These are phyloP conservation scores for Pisolithus albus DNA, from an alignment of 768 basidiomycete genomes.

Conservation along the genomic window DNA sequence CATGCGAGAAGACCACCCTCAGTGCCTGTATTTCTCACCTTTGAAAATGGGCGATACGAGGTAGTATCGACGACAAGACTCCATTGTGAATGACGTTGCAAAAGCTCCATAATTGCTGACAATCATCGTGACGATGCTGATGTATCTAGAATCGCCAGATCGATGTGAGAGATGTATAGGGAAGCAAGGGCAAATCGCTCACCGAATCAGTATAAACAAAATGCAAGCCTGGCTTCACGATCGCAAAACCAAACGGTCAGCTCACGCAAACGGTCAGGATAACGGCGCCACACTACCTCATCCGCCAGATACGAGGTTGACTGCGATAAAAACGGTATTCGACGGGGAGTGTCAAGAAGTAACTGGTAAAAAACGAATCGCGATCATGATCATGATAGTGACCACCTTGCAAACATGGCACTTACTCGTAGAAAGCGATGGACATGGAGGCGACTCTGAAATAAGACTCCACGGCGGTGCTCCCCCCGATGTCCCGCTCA, in stretches of 20 bases:
- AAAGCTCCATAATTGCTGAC: constrained; percentile 58
- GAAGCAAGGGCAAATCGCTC: neutral
- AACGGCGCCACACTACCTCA: constrained; percentile 16
- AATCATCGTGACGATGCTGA: constrained; percentile 41
- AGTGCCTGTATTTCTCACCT: constrained; percentile 32
- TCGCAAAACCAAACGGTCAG: neutral
- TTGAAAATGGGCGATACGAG: constrained; percentile 53
- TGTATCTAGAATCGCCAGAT: constrained; percentile 16
- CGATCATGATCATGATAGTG: neutral
- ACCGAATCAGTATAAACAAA: constrained; percentile 30
- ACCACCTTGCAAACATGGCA: neutral
- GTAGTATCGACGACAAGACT: constrained; percentile 43
- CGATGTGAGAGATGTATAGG: constrained; percentile 1
- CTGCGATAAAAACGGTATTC: constrained; percentile 29
- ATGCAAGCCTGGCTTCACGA: constrained; percentile 20
- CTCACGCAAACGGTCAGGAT: neutral
- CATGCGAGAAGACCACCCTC: neutral
- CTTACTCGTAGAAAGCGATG: neutral
- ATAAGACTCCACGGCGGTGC: neutral
- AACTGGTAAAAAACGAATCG: constrained; percentile 10
- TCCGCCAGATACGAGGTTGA: constrained; percentile 19
- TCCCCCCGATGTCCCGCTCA: neutral
- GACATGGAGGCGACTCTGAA: neutral
- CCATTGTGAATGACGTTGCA: constrained; percentile 39
- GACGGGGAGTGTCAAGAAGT: constrained; percentile 27